Base-by-base conservation (phyloP, 352 stramenopile genomes). In the Globisporangium orthogonon region DNA sequence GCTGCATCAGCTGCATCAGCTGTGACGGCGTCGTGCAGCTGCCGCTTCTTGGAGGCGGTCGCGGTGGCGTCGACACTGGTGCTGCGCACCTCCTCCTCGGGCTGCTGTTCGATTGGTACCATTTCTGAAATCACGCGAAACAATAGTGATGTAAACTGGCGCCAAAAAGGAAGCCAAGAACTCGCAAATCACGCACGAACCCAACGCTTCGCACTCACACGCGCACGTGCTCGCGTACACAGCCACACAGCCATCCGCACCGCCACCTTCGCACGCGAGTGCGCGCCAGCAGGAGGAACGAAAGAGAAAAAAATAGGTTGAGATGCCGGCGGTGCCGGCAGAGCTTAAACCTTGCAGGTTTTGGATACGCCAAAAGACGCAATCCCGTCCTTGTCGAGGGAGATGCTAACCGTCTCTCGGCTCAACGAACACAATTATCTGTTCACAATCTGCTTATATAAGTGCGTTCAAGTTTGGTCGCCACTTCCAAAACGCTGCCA, bases 331-430 rank as follows among this genome's bases (percentile, higher is more conserved):
- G 17, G 28, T 28, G 7, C 46, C 50, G 58, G 77, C 84, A 92
- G 73, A 87, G 82, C 84, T 91, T 91, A 89, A 91, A 91, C 81
- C 83, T 87, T 37, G 76, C 55, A 76, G 63, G 56, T 65, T 23
- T 89, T 88, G 78, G 74, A 87, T 91, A 85, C 83, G 77, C 79
- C 73, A 33, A 55, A 50, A 63, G 35, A 53, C 76, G 81, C 76
- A 91, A 88, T 96, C 86, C 84, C 86, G 86, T 96, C 84, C 86
- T 96, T 96, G 86, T 93, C 86, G 85, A 96, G 86, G 86, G 84
- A 95, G 86, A 96, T 96, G 86, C 86, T 96, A 96, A 96, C 84
- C 83, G 70, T 96, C 86, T 96, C 86, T 96, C 86, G 86, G 84
- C 79, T 96, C 86, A 96, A 94, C 86, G 84, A 93, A 96, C 86